phyloP scores from a whole-genome alignment of 805 yeast genomes.

The Yarrowia sp. region DNA sequence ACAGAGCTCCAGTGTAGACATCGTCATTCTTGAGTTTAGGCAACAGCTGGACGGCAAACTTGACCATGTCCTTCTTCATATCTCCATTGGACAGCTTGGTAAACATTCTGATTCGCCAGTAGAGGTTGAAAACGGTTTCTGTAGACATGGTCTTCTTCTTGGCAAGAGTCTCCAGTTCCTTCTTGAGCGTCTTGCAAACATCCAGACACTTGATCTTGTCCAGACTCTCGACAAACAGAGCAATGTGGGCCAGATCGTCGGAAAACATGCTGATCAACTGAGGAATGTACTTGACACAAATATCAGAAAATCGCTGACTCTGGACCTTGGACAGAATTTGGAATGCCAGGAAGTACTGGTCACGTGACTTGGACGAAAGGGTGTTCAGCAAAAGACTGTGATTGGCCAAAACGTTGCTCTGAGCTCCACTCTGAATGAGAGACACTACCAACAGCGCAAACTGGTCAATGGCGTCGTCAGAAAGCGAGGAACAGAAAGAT shows the following conservation, averaged over 20 bases:
- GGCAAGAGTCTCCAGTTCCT: background rate
- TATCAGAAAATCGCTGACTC: background rate
- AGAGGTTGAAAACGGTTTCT: background rate
- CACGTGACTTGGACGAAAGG: background rate
- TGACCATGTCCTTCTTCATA: background rate
- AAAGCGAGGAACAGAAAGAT: background rate
- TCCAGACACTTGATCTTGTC: background rate
- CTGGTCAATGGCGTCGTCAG: background rate
- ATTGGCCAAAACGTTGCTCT: background rate
- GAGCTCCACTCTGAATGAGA: background rate
- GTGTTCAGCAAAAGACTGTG: background rate
- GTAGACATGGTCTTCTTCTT: background rate
- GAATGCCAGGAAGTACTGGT: background rate
- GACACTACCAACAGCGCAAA: background rate
- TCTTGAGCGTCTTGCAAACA: background rate
- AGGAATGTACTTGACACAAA: constrained; percentile 8
- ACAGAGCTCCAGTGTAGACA: background rate
- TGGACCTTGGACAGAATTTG: background rate
- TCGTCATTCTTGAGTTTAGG: background rate
- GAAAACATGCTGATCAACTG: background rate
- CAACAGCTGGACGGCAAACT: background rate
- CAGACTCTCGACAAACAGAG: background rate
- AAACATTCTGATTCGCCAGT: constrained; percentile 8
- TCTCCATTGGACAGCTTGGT: background rate
- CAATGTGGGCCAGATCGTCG: background rate